Percentiles rank a stretch among this genome's conserved stretches.
These are phyloP conservation scores for Sporothrix dimorphospora DNA, from an alignment of 2,329 filamentous ascomycete genomes.

Conservation along the genomic window DNA sequence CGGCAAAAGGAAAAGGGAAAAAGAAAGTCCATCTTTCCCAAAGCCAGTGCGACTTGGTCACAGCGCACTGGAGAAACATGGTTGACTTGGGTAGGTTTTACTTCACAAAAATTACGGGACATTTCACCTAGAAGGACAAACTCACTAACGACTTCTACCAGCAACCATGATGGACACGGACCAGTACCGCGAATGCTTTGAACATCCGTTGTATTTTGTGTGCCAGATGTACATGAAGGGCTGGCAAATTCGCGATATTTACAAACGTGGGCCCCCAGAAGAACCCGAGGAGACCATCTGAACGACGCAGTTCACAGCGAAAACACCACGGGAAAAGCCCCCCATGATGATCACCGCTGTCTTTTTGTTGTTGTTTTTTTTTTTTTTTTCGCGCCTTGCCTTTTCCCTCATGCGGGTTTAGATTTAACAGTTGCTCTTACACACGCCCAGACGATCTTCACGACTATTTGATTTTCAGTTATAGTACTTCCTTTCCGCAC, in stretches of 20 bases:
- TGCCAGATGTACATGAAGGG: slow-evolving; percentile 50
- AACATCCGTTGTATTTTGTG: slow-evolving; percentile 50
- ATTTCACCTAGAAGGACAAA: no score
- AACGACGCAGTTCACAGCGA: not conserved
- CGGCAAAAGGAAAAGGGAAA: slow-evolving; percentile 37
- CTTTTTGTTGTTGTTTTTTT: not conserved
- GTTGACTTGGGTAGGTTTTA: slow-evolving; percentile 32
- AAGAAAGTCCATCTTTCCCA: slow-evolving; percentile 34
- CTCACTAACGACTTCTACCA: not conserved
- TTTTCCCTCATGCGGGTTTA: no score
- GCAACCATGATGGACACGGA: slow-evolving; percentile 22
- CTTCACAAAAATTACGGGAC: not conserved
- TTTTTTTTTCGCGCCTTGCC: no score
- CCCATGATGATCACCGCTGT: not conserved
- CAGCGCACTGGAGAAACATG: slow-evolving; percentile 38
- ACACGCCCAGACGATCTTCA: not conserved
- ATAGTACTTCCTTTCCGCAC: not conserved
- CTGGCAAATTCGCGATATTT: slow-evolving; percentile 40
- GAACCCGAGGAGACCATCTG: not conserved
- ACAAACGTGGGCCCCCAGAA: slow-evolving; percentile 15
- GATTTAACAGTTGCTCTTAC: no score
- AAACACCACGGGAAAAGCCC: not conserved
- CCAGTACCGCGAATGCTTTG: slow-evolving; percentile 36
- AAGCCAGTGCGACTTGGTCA: slow-evolving; percentile 43
- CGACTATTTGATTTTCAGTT: not conserved